Conservation (phyloP, 805 yeast species). For the Starmerella geochares region DNA sequence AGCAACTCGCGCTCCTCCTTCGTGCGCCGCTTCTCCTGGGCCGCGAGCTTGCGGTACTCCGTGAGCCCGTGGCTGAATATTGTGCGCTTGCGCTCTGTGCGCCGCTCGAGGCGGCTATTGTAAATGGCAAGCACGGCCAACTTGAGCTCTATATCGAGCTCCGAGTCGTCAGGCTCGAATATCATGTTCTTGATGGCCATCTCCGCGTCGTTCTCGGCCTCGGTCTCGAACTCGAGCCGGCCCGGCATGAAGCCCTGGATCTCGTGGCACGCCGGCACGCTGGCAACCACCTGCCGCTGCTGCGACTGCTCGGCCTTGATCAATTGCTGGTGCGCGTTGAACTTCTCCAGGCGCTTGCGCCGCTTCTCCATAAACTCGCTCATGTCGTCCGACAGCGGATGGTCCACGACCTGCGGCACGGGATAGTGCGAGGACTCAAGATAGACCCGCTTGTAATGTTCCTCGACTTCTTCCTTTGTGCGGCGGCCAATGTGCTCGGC, state of each 20-base stretch:
- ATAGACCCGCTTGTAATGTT: constrained; percentile 68
- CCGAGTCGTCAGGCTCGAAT: constrained; percentile 85
- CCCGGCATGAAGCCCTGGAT: constrained; percentile 99
- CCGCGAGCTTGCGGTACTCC: constrained; percentile 74
- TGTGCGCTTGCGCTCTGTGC: constrained; percentile 86
- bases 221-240: constrained; percentile 89
- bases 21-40: constrained; percentile 70
- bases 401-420: constrained; percentile 71
- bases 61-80: constrained; percentile 65
- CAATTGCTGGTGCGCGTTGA: constrained; percentile 50
- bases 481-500: constrained; percentile 92
- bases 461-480: constrained; percentile 79
- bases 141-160: constrained; percentile 81
- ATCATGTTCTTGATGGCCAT: constrained; percentile 87
- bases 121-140: constrained; percentile 79
- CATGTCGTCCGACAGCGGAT: constrained; percentile 53
- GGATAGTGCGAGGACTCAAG: constrained; percentile 68
- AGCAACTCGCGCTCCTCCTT: constrained; percentile 83
- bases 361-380: constrained; percentile 59
- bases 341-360: constrained; percentile 59
- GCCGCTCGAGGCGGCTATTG: constrained; percentile 73
- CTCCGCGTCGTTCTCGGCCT: constrained; percentile 95
- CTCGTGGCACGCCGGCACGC: constrained; percentile 93
- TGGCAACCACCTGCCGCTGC: constrained; percentile 64
- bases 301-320: constrained; percentile 46